A percentile compares a stretch with the other conserved stretches of the same genome.
Conservation (phyloP, 768 basidiomycete species). For the Amanita polypyramis region DNA sequence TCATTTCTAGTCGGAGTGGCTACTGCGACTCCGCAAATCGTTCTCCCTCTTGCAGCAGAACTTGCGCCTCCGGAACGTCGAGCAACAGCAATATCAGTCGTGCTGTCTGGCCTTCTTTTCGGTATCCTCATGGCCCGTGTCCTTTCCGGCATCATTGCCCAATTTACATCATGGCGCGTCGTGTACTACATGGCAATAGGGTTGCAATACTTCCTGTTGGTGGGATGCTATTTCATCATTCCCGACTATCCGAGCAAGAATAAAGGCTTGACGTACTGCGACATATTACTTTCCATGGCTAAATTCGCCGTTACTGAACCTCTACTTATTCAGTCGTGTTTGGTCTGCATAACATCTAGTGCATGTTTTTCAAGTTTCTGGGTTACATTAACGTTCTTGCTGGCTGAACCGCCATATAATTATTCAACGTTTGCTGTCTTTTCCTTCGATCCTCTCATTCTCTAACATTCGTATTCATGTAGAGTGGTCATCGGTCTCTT, state of each 20-base stretch:
- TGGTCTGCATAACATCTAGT: conserved; percentile 53
- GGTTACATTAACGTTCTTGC: conserved; percentile 75
- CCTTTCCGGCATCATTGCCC: conserved; percentile 62
- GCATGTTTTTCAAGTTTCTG: conserved; percentile 52
- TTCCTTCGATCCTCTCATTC: not conserved
- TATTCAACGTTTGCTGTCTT: conserved; percentile 51
- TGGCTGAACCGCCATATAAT: conserved; percentile 65
- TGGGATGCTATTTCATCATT: conserved; percentile 52
- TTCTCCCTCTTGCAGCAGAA: conserved; percentile 73
- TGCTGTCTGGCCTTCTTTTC: conserved; percentile 55
- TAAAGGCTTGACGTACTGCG: conserved; percentile 47
- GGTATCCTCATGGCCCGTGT: conserved; percentile 71
- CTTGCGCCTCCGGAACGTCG: conserved; percentile 66
- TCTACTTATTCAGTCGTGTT: conserved; percentile 54
- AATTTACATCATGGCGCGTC: conserved; percentile 62
- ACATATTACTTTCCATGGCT: conserved; percentile 68
- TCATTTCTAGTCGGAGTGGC: conserved; percentile 62
- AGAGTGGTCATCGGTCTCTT: conserved; percentile 60
- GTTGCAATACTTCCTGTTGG: conserved; percentile 48
- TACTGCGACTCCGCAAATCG: conserved; percentile 70
- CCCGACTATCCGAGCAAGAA: conserved; percentile 83
- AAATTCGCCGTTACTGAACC: conserved; percentile 73
- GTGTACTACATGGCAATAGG: conserved; percentile 75
- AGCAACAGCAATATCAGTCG: conserved; percentile 68
- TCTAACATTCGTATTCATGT: not conserved